phyloP scores from a whole-genome alignment of 257 asterid species.

The Solanum peruvianum region DNA sequence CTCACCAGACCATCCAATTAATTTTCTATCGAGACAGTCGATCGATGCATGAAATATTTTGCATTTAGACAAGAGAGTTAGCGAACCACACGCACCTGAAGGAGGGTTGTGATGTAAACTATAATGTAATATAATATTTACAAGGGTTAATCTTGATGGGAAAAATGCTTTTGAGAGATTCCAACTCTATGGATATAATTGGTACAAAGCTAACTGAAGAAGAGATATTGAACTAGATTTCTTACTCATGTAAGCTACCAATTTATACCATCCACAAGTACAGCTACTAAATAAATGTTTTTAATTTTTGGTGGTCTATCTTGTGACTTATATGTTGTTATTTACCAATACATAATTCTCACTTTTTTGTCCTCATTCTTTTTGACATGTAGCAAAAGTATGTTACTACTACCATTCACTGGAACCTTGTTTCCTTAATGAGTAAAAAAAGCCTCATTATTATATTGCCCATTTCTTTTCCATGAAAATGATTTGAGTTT shows the following conservation, averaged over 20 bases:
- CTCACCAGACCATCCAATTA: slow-evolving; percentile 36
- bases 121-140: background rate
- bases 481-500: background rate
- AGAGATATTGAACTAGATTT: background rate
- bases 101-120: background rate
- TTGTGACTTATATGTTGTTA: background rate
- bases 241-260: background rate
- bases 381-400: background rate
- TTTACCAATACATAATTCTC: background rate
- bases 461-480: background rate
- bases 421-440: background rate
- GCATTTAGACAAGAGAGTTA: background rate
- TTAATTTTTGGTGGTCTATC: background rate
- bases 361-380: background rate
- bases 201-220: background rate
- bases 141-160: background rate
- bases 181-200: background rate
- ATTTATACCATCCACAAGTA: background rate
- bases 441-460: background rate
- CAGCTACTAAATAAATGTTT: background rate
- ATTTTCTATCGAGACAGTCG: background rate
- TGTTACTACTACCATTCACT: background rate
- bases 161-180: background rate
- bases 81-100: background rate
- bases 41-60: background rate